Percentiles rank a stretch among this genome's conserved stretches.
Conservation (phyloP, 768 basidiomycete species). For the Pisolithus orientalis region DNA sequence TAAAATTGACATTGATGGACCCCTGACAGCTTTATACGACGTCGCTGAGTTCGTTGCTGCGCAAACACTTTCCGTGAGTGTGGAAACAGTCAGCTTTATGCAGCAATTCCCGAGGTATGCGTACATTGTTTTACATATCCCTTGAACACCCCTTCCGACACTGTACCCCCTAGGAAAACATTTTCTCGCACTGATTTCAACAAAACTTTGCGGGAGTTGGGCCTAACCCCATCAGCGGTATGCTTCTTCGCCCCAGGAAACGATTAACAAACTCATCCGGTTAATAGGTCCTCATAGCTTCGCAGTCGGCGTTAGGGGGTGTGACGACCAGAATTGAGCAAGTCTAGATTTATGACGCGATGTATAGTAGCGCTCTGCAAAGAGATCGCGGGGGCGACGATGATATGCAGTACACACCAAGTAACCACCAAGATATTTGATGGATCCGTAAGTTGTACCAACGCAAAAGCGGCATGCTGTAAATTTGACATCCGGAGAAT, state of each 20-base stretch:
- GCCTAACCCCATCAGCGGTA: constrained; percentile 88
- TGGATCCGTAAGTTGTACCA: too few species aligned
- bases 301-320: background rate
- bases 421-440: too few species aligned
- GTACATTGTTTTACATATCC: constrained; percentile 10
- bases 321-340: background rate
- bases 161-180: constrained; percentile 51
- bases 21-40: constrained; percentile 59
- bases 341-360: background rate
- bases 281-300: background rate
- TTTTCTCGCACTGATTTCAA: constrained; percentile 69
- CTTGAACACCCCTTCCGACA: background rate
- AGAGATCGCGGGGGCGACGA: too few species aligned
- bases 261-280: background rate
- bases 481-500: too few species aligned
- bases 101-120: constrained; percentile 79
- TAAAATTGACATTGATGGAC: constrained; percentile 1
- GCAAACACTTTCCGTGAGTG: constrained; percentile 62
- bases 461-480: too few species aligned
- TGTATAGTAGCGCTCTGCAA: background rate
- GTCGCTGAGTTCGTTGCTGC: constrained; percentile 86
- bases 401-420: too few species aligned
- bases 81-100: constrained; percentile 72
- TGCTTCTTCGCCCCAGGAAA: constrained; percentile 10
- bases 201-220: constrained; percentile 77